Evolutionary conservation across 1,284 basidiomycete genomes (phyloP).

Genomic region (Ustilago xerochloae): DNA sequence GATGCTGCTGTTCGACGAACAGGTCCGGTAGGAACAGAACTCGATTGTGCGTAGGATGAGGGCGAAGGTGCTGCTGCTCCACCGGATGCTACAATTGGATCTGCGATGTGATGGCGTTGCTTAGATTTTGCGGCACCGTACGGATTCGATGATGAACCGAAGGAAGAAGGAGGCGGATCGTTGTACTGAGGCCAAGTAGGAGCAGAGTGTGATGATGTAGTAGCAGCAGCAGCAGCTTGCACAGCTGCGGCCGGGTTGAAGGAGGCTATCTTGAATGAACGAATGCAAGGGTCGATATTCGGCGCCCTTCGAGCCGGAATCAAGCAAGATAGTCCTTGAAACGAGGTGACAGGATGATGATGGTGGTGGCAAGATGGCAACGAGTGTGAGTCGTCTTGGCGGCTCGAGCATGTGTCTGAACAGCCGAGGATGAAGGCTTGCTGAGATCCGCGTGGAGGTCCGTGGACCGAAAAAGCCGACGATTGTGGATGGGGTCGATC

Average conservation of each 20-base stretch:
- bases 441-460: not conserved
- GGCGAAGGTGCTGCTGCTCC: no score
- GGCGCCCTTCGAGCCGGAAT: conserved; percentile 33
- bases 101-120: conserved; percentile 39
- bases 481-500: not conserved
- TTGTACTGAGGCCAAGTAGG: conserved; percentile 24
- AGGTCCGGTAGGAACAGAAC: conserved; percentile 16
- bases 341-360: not conserved
- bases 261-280: conserved; percentile 31
- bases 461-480: not conserved
- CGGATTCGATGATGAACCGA: not conserved
- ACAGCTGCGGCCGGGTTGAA: conserved; percentile 31
- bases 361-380: no score
- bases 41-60: no score
- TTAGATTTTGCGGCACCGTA: not conserved
- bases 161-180: conserved; percentile 20
- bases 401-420: not conserved
- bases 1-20: conserved; percentile 30
- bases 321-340: not conserved
- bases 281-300: conserved; percentile 7
- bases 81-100: conserved; percentile 39
- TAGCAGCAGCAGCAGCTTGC: conserved; percentile 32
- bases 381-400: not conserved
- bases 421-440: not conserved
- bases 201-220: not conserved